Percentiles rank a stretch among this genome's conserved stretches.
phyloP scores from a whole-genome alignment of 768 basidiomycete genomes.

The Phallus indusiatus region DNA sequence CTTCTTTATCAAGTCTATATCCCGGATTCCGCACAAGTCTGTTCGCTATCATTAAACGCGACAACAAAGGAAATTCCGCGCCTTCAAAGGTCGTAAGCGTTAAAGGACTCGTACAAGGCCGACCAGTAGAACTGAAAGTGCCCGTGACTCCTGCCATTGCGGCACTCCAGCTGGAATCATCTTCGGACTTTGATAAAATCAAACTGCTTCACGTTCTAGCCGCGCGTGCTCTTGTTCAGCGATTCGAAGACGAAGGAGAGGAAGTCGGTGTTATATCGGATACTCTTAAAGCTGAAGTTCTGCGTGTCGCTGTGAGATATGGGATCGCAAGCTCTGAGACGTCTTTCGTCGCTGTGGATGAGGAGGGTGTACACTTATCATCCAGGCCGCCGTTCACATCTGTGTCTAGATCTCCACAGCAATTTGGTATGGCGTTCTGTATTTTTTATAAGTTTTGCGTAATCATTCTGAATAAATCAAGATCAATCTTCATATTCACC shows the following conservation, averaged over 20 bases:
- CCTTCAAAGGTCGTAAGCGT: slow-evolving; percentile 1
- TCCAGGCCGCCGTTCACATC: too few species aligned
- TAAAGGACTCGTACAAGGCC: slow-evolving; percentile 8
- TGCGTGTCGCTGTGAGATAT: slow-evolving; percentile 42
- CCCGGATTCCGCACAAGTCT: slow-evolving; percentile 12
- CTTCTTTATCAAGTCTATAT: neutral
- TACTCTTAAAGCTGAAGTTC: slow-evolving; percentile 35
- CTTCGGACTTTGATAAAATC: neutral
- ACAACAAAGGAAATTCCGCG: neutral
- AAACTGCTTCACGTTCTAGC: slow-evolving; percentile 44
- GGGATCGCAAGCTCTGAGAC: slow-evolving; percentile 44
- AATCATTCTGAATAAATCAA: neutral
- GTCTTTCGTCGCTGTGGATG: slow-evolving; percentile 47
- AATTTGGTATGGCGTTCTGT: too few species aligned
- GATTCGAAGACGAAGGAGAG: slow-evolving; percentile 28
- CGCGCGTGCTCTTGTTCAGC: slow-evolving; percentile 44
- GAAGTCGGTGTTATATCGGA: slow-evolving; percentile 12
- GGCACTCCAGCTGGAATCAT: neutral
- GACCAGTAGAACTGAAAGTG: slow-evolving; percentile 11
- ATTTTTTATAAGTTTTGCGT: neutral
- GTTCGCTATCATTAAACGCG: slow-evolving; percentile 11
- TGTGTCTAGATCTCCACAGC: too few species aligned
- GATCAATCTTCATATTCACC: too few species aligned
- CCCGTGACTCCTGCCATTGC: slow-evolving; percentile 6
- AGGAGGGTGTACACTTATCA: slow-evolving; percentile 2